Evolutionary conservation across 1,284 basidiomycete genomes (phyloP).

Genomic region (Puccinia horiana): DNA sequence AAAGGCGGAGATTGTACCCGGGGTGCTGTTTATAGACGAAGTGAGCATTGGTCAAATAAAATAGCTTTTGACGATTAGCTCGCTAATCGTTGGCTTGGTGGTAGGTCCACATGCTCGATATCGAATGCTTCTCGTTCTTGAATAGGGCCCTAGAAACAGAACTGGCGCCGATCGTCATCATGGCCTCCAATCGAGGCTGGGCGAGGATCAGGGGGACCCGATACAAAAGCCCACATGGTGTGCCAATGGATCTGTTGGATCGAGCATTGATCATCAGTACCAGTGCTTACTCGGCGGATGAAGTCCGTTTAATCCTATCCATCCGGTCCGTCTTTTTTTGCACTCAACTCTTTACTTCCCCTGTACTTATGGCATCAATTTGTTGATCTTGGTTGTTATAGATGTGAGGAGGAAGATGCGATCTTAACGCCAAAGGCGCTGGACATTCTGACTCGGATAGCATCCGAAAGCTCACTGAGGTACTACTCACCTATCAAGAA

Average conservation of each 20-base stretch:
- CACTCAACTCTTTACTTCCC: background rate
- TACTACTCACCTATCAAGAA: background rate
- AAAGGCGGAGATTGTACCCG: slow-evolving; percentile 95
- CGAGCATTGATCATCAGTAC: slow-evolving; percentile 94
- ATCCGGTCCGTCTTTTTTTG: slow-evolving; percentile 69
- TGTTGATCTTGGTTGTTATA: slow-evolving; percentile 56
- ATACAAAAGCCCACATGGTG: slow-evolving; percentile 88
- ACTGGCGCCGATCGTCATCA: slow-evolving; percentile 90
- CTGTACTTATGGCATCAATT: background rate
- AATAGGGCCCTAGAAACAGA: slow-evolving; percentile 94
- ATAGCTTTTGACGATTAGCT: background rate
- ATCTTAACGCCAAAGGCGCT: slow-evolving; percentile 74
- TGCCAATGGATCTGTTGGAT: slow-evolving; percentile 91
- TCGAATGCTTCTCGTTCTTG: slow-evolving; percentile 98
- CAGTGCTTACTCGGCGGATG: slow-evolving; percentile 78
- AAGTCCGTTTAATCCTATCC: slow-evolving; percentile 86
- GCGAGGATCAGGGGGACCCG: slow-evolving; percentile 92
- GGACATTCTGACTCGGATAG: slow-evolving; percentile 79
- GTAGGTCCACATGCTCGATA: slow-evolving; percentile 98
- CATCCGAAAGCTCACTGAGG: slow-evolving; percentile 67
- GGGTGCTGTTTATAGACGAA: slow-evolving; percentile 66
- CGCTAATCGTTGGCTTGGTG: background rate
- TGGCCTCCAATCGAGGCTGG: slow-evolving; percentile 96
- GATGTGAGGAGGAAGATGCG: slow-evolving; percentile 94
- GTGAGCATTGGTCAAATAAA: background rate